These are phyloP conservation scores for Cordyceps farinosa DNA, from an alignment of 2,329 filamentous ascomycete species.

Conservation along the genomic window DNA sequence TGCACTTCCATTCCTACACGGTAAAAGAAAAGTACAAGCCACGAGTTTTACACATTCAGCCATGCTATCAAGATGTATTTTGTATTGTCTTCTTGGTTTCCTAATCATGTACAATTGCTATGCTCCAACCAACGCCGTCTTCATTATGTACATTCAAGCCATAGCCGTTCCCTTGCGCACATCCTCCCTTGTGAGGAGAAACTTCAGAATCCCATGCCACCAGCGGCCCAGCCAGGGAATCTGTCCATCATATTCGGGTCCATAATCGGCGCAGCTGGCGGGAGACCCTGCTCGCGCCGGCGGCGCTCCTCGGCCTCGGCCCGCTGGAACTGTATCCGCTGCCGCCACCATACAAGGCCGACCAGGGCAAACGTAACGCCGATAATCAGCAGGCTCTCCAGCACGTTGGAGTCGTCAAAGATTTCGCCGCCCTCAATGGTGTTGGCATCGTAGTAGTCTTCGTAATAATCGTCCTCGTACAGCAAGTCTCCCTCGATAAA, in stretches of 20 bases:
- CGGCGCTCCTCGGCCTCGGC: slow-evolving; percentile 32
- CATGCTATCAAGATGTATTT: not conserved
- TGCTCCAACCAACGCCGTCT: not conserved
- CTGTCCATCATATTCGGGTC: slow-evolving; percentile 24
- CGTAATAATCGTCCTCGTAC: slow-evolving; percentile 58
- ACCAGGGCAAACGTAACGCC: slow-evolving; percentile 70
- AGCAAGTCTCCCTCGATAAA: slow-evolving; percentile 71
- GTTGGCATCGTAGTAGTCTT: slow-evolving; percentile 50
- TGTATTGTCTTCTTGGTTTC: not conserved
- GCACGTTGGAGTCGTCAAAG: slow-evolving; percentile 68
- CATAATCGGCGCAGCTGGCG: slow-evolving; percentile 25
- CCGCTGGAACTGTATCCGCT: slow-evolving; percentile 61
- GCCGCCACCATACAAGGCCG: slow-evolving; percentile 76
- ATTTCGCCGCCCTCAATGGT: slow-evolving; percentile 58
- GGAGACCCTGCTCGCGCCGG: slow-evolving; percentile 32
- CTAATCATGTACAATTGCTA: slow-evolving; percentile 10
- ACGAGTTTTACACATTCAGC: not conserved
- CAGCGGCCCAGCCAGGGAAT: slow-evolving; percentile 36
- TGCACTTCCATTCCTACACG: no score
- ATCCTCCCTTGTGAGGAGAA: not conserved
- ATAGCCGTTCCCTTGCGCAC: not conserved
- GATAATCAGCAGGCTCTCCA: slow-evolving; percentile 84
- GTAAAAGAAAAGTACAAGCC: no score
- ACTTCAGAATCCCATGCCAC: slow-evolving; percentile 32
- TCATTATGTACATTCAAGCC: slow-evolving; percentile 10